Evolutionary conservation across 75 land plant genomes (phyloP).

Genomic region (Selaginella moellendorffii): DNA sequence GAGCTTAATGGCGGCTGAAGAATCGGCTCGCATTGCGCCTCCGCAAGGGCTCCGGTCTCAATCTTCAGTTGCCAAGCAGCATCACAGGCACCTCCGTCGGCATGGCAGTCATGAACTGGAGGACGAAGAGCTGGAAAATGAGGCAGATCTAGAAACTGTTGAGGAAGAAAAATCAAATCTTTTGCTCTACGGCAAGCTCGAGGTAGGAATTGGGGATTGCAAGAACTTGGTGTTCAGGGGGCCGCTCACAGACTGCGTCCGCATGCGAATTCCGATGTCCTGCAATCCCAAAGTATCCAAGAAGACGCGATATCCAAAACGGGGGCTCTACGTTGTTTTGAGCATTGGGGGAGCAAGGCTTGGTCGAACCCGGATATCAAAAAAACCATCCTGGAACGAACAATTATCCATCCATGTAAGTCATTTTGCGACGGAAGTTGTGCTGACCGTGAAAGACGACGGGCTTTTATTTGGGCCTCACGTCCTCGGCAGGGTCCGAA

Average conservation of each 20-base stretch:
- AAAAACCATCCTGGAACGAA: neutral
- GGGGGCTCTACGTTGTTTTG: neutral
- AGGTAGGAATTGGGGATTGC: neutral
- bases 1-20: no score
- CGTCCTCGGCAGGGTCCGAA: slow-evolving; percentile 11
- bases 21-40: no score
- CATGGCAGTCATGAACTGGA: neutral
- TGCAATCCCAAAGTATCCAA: neutral
- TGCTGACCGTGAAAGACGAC: neutral
- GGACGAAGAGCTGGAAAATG: neutral
- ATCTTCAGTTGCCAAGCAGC: no score
- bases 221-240: neutral
- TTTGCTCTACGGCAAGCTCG: neutral
- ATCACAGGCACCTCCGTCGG: neutral
- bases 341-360: neutral
- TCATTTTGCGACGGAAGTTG: neutral
- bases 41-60: no score
- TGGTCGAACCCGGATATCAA: neutral
- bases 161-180: neutral
- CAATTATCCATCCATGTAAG: neutral
- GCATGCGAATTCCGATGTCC: no score
- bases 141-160: neutral
- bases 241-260: neutral
- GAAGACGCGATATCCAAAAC: no score
- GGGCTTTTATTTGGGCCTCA: neutral